Conservation (phyloP, 2,329 filamentous ascomycete species). For the Cercospora brassicicola region DNA sequence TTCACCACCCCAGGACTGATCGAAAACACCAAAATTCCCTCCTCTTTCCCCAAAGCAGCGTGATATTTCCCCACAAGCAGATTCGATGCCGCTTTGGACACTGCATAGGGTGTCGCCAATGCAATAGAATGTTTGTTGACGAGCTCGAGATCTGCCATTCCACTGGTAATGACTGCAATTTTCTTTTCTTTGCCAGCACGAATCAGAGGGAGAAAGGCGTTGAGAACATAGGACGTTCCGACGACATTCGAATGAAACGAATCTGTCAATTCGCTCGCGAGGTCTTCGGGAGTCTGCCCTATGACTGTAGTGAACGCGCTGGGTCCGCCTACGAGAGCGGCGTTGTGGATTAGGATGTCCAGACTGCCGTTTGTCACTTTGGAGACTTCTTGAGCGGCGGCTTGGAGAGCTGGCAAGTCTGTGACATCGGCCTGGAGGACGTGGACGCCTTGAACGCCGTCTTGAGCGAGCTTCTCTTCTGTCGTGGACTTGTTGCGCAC, state of each 20-base stretch:
- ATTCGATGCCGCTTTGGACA: constrained; percentile 35
- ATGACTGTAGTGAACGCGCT: constrained; percentile 25
- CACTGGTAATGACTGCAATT: constrained; percentile 31
- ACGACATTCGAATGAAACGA: constrained; percentile 33
- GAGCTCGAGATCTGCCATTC: constrained; percentile 34
- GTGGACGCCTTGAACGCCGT: constrained; percentile 45
- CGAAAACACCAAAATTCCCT: constrained; percentile 34
- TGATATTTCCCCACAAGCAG: constrained; percentile 34
- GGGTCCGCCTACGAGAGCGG: constrained; percentile 25
- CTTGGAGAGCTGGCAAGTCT: constrained; percentile 44
- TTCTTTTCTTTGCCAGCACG: constrained; percentile 31
- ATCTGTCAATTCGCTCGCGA: constrained; percentile 26
- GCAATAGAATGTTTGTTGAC: constrained; percentile 25
- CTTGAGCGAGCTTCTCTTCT: constrained; percentile 24
- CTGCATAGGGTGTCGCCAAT: constrained; percentile 28
- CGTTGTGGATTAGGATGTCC: constrained; percentile 40
- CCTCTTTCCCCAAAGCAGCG: constrained; percentile 27
- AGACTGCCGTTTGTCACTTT: constrained; percentile 32
- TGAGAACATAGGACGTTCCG: constrained; percentile 31
- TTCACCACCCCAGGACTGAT: constrained; percentile 35
- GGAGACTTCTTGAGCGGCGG: constrained; percentile 26
- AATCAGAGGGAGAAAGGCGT: constrained; percentile 36
- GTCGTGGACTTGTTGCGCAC: constrained; percentile 37
- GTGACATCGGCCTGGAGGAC: constrained; percentile 51
- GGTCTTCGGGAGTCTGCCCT: constrained; percentile 19